Evolutionary conservation across 345 rosid genomes (phyloP), one percentile per base, ranked within the genome.

Genomic region (Citrus reticulata): DNA sequence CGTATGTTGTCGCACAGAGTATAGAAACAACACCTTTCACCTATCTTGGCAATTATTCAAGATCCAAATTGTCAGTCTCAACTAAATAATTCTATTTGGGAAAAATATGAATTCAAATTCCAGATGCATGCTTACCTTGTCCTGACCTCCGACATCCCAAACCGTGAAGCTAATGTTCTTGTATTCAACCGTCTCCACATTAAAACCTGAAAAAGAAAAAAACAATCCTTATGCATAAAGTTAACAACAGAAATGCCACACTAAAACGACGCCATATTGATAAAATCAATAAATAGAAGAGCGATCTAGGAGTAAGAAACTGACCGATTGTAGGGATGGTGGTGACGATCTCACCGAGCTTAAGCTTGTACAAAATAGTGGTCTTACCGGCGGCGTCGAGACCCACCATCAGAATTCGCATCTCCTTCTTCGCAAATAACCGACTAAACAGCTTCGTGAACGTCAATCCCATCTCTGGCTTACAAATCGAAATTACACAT

Each of bases 131-230:
- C 51, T 46, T 82, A 90, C 92, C 92, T 91, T 91, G 83, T 91
- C 94, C 77, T 91, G 94, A 87, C 92, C 94, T 27, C 92, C 94
- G 34, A 91, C 92, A 87, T 91, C 94, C 94, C 94, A 91, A 64
- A 91, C 94, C 5, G 94, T 91, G 78, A 88, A 91, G 85, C 92
- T 91, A 58, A 91, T 91, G 89, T 91, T 91, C 89, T 91, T 91
- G 78, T 91, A 91, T 68, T 91, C 94, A 42, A 91, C 94, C 46
- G 94, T 91, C 88, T 91, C 94, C 42, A 91, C 94, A 65, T 91
- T 91, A 83, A 91, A 91, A 29, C 93, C 93, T 90, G 85, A 22
- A 9, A 72, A 16, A 2, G 27, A 29, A 34, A 3, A 51, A 58
- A n/a, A 66, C 1, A 8, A 7, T 2, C 60, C 20, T 34, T 8